These are phyloP conservation scores for Neoascochyta sp. DNA, from an alignment of 2,329 filamentous ascomycete genomes.

Conservation along the genomic window DNA sequence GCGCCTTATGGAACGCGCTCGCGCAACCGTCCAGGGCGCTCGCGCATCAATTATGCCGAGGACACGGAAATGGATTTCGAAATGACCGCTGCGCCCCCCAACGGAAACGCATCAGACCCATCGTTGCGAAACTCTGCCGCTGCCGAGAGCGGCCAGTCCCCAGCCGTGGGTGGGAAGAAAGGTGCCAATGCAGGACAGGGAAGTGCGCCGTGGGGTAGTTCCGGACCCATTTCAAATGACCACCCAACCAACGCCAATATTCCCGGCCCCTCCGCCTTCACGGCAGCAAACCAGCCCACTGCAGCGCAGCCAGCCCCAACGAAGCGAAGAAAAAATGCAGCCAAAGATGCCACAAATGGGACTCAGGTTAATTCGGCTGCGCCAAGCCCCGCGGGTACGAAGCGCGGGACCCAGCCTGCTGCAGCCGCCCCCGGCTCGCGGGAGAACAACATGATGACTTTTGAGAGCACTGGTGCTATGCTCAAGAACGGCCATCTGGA, in stretches of 20 bases:
- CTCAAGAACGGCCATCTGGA: conserved; percentile 74
- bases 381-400: conserved; percentile 38
- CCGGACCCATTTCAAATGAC: conserved; percentile 36
- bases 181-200: conserved; percentile 39
- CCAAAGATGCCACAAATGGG: conserved; percentile 33
- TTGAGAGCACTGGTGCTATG: conserved; percentile 66
- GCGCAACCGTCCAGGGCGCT: conserved; percentile 75
- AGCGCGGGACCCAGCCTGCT: conserved; percentile 36
- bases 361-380: conserved; percentile 35
- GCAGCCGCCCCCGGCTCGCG: conserved; percentile 43
- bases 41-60: conserved; percentile 92
- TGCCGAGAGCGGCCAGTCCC: conserved; percentile 31
- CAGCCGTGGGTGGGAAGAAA: conserved; percentile 38
- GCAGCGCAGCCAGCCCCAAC: conserved; percentile 36
- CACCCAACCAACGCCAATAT: conserved; percentile 39
- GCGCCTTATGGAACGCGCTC: conserved; percentile 89
- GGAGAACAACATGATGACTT: conserved; percentile 85
- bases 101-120: conserved; percentile 49
- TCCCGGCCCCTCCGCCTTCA: conserved; percentile 58
- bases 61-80: conserved; percentile 91
- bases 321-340: conserved; percentile 82
- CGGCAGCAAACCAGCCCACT: conserved; percentile 41
- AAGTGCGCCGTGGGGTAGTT: conserved; percentile 38
- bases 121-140: conserved; percentile 35
- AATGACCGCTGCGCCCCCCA: conserved; percentile 56